These are phyloP conservation scores for Boletus subparvulus DNA, from an alignment of 768 basidiomycete genomes.

Conservation along the genomic window DNA sequence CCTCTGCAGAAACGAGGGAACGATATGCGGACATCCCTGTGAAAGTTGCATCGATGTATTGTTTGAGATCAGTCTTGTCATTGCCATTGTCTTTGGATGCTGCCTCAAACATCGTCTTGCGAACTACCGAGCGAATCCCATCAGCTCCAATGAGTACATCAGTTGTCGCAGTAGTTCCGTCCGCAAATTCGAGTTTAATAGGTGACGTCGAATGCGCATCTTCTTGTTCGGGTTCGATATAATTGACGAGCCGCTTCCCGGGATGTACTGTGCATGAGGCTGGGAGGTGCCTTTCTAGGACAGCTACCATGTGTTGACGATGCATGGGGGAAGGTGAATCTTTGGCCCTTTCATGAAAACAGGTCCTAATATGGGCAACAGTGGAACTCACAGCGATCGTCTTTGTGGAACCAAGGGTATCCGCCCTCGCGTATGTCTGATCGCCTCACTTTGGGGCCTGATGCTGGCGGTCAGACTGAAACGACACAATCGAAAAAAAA, in stretches of 20 bases:
- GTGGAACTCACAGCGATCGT: conserved; percentile 18
- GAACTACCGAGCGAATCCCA: conserved; percentile 37
- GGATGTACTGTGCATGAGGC: conserved; percentile 16
- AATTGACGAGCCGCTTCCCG: conserved; percentile 22
- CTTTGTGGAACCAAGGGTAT: conserved; percentile 27
- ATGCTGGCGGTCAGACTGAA: not conserved
- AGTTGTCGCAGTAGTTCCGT: conserved; percentile 26
- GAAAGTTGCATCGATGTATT: conserved; percentile 34
- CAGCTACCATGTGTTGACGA: conserved; percentile 22
- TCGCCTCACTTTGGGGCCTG: conserved; percentile 6
- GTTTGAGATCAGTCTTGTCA: not conserved
- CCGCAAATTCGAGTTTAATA: conserved; percentile 12
- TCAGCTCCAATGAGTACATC: conserved; percentile 49
- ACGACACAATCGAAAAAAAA: not conserved
- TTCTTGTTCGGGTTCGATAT: conserved; percentile 4
- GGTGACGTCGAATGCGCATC: conserved; percentile 29
- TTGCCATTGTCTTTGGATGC: conserved; percentile 1
- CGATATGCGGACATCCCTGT: conserved; percentile 44
- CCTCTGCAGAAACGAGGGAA: conserved; percentile 35
- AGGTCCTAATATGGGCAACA: not conserved
- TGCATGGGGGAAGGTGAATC: conserved; percentile 16
- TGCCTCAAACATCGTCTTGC: conserved; percentile 23
- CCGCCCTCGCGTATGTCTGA: conserved; percentile 36
- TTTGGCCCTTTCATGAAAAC: not conserved
- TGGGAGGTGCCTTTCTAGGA: conserved; percentile 20